These are phyloP conservation scores for Myxozyma neglecta DNA, from an alignment of 805 yeast genomes.

Conservation along the genomic window DNA sequence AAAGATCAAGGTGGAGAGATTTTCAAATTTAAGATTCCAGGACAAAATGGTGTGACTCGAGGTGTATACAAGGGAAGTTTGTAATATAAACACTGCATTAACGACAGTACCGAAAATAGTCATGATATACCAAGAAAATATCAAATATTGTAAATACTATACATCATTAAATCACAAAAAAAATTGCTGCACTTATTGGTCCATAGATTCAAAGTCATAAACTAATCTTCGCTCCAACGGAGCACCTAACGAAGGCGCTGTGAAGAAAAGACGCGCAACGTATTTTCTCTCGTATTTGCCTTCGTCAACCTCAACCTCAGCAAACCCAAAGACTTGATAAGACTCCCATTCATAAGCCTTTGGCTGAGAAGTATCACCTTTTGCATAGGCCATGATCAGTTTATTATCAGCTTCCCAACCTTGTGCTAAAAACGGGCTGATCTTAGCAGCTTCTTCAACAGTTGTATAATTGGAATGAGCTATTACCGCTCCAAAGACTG, in stretches of 20 bases:
- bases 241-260: constrained; percentile 12
- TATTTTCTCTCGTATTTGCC: constrained; percentile 20
- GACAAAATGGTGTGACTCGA: constrained; percentile 24
- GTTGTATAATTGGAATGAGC: constrained; percentile 6
- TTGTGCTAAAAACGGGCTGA: constrained; percentile 13
- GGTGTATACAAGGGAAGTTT: constrained; percentile 10
- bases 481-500: constrained; percentile 30
- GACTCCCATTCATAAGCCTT: constrained; percentile 25
- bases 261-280: constrained; percentile 24
- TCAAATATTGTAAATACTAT: not conserved
- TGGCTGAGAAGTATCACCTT: constrained; percentile 25
- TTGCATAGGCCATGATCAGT: constrained; percentile 15
- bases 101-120: not conserved
- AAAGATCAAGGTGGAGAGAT: constrained; percentile 36
- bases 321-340: constrained; percentile 27
- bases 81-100: not conserved
- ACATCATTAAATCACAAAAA: not conserved
- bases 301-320: constrained; percentile 22
- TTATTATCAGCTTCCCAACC: constrained; percentile 23
- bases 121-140: not conserved
- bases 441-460: constrained; percentile 16
- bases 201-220: constrained; percentile 20
- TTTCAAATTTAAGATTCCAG: constrained; percentile 33
- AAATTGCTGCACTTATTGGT: not conserved
- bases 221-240: constrained; percentile 20